Base-by-base conservation (phyloP, 371 early-diverging fungal genomes). In the Fennellomyces sp. region DNA sequence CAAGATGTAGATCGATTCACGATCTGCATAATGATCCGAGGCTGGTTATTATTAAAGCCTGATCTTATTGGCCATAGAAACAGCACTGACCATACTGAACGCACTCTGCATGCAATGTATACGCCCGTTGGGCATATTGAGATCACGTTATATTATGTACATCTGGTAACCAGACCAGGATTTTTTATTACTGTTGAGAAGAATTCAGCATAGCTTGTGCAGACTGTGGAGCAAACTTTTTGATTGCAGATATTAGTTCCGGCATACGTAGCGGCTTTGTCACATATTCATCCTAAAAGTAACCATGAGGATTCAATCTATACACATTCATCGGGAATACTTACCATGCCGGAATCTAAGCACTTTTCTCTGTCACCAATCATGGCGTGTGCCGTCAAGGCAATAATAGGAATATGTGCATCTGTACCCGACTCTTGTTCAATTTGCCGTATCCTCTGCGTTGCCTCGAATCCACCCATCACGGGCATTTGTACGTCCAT, bases 401-500 rank as follows among this genome's bases (percentile, higher is more conserved):
- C 91, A 57, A 91, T 85, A 42, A 91, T 90, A 0, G 89, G 90
- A 29, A 84, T 84, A 36, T 76, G 88, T 30, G 76, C 73, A 35
- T 69, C 72, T 13, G 70, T 77, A 30, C 77, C 82, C 47, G 60
- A 67, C 35, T 71, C 65, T 5, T 64, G 55, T 64, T 91, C 89
- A 58, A 79, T 73, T 51, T 78, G 65, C 29, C 91, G 82, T 57
- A 91, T 91, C 47, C 72, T 73, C 63, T 79, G 82, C 2, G 90
- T 91, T 0, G 91, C 88, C 52, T 85, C 81, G 49, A 88, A 88
- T 10, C 91, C 91, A 45, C 88, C 90, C 88, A 91, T 88, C 30
- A 86, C 76, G 3, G 83, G 87, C 87, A 87, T 87, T 64, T 91
- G 90, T 15, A 90, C 86, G 62, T 91, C 92, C 92, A 91, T 91